A percentile compares a stretch with the other conserved stretches of the same genome.
Evolutionary conservation across 805 yeast genomes (phyloP).

Genomic region (Cyberlindnera bimundalis): DNA sequence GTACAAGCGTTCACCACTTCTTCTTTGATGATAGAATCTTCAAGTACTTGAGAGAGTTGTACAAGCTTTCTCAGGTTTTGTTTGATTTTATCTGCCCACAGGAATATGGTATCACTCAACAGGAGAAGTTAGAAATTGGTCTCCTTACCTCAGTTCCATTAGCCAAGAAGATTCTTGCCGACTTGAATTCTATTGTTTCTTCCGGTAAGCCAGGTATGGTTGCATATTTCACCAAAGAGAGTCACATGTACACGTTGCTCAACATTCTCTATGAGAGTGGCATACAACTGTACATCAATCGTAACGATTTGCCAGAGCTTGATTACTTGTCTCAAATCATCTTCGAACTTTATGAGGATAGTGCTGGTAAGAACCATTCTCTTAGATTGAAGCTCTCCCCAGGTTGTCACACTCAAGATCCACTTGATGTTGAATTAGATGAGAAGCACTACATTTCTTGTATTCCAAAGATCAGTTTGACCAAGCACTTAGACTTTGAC

Average conservation of each 20-base stretch:
- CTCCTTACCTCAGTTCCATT: conserved; percentile 89
- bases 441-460: conserved; percentile 96
- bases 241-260: conserved; percentile 90
- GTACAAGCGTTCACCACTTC: conserved; percentile 33
- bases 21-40: conserved; percentile 77
- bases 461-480: conserved; percentile 84
- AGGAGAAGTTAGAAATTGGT: conserved; percentile 95
- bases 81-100: conserved; percentile 98
- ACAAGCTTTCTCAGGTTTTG: conserved; percentile 83
- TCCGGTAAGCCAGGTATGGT: conserved; percentile 81
- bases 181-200: conserved; percentile 73
- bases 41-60: conserved; percentile 80
- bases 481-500: conserved; percentile 91
- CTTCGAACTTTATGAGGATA: conserved; percentile 89
- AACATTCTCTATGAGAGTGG: conserved; percentile 90
- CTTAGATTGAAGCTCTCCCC: conserved; percentile 91
- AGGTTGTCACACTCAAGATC: conserved; percentile 98
- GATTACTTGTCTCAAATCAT: conserved; percentile 93
- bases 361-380: conserved; percentile 76
- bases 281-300: conserved; percentile 89
- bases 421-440: conserved; percentile 93
- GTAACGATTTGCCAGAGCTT: conserved; percentile 94
- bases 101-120: conserved; percentile 95
- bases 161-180: conserved; percentile 80
- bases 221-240: conserved; percentile 93